Evolutionary conservation across 2,329 filamentous ascomycete genomes (phyloP).

Genomic region (Iodosphaeria phyllophila): DNA sequence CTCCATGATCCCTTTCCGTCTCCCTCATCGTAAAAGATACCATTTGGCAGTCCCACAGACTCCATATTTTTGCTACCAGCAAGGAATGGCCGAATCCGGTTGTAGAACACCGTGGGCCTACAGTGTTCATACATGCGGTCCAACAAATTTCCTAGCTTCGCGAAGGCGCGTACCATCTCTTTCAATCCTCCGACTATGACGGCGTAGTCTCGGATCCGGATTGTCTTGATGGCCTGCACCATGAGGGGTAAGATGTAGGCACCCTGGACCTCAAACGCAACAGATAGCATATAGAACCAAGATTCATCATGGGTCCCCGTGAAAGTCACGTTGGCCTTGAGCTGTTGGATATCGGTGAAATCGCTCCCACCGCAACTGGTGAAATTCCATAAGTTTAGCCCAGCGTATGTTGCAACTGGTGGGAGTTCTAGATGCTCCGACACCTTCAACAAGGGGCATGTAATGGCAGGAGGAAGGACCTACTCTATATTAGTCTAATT

Average conservation of each 20-base stretch:
- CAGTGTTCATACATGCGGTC: conserved; percentile 81
- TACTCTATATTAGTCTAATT: no score
- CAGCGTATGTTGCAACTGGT: conserved; percentile 80
- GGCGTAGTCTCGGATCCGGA: conserved; percentile 37
- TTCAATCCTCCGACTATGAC: conserved; percentile 45
- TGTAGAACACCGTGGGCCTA: conserved; percentile 74
- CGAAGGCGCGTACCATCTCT: conserved; percentile 45
- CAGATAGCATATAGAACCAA: conserved; percentile 85
- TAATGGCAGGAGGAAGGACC: conserved; percentile 55
- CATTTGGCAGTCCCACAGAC: conserved; percentile 61
- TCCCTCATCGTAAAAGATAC: conserved; percentile 46
- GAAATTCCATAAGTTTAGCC: conserved; percentile 82
- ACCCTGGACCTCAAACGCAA: conserved; percentile 74
- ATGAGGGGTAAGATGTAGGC: conserved; percentile 60
- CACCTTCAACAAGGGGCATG: conserved; percentile 55
- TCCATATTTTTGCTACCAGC: conserved; percentile 89
- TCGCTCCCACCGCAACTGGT: conserved; percentile 27
- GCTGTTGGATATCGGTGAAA: conserved; percentile 46
- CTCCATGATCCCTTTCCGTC: conserved; percentile 38
- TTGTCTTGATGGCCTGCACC: conserved; percentile 56
- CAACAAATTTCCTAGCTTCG: conserved; percentile 47
- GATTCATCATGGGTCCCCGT: conserved; percentile 80
- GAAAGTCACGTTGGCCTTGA: conserved; percentile 62
- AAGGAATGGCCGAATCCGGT: conserved; percentile 71
- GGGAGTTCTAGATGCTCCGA: conserved; percentile 63